Conservation (phyloP, 345 rosid species). For the Camelina neglecta region DNA sequence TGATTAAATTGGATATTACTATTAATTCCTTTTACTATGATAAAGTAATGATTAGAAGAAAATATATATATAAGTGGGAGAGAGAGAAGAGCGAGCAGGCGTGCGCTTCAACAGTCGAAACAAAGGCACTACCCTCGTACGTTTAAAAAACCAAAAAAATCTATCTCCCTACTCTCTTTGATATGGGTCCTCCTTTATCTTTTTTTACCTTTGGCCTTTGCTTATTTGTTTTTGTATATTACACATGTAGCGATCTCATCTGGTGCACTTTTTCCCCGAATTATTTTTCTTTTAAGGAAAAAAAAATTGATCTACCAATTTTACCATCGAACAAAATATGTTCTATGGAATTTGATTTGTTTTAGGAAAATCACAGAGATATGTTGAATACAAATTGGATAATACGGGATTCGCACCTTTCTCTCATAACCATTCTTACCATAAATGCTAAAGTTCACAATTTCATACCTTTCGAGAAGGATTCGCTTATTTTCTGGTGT, state of each 20-base stretch:
- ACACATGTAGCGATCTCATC: too few species aligned
- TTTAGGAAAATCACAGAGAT: background rate
- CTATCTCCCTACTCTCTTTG: background rate
- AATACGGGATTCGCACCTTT: background rate
- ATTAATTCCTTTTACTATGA: too few species aligned
- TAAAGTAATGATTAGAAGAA: background rate
- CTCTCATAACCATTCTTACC: constrained; percentile 1
- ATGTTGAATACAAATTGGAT: background rate
- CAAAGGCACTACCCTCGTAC: constrained; percentile 11
- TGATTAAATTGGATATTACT: too few species aligned
- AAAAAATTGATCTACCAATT: background rate
- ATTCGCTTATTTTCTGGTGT: background rate
- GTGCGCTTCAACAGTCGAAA: constrained; percentile 39
- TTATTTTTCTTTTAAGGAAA: too few species aligned
- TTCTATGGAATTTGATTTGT: background rate
- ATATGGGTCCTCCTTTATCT: background rate
- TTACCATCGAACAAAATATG: background rate
- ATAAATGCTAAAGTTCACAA: background rate
- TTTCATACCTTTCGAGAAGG: constrained; percentile 3
- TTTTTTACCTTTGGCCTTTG: background rate
- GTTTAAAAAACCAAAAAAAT: background rate
- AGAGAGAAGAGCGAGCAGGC: constrained; percentile 20
- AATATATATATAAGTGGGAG: background rate
- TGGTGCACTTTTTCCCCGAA: background rate
- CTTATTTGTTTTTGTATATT: too few species aligned